Evolutionary conservation across 768 basidiomycete species (phyloP).

Genomic region (Naganishia kalamii): DNA sequence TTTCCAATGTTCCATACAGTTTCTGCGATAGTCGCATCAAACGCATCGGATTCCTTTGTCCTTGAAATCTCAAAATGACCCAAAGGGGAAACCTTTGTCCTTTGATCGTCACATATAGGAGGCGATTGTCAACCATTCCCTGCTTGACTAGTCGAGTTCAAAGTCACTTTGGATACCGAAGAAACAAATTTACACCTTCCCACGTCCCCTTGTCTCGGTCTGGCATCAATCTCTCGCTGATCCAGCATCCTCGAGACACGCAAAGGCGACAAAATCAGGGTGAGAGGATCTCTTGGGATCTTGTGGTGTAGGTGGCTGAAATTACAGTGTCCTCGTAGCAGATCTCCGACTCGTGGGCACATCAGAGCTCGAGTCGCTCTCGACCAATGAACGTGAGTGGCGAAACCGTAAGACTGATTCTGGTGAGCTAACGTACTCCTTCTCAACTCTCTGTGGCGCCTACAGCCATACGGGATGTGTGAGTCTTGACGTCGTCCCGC

Average conservation of each 20-base stretch:
- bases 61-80: neutral
- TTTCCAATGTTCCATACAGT: neutral
- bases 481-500: neutral
- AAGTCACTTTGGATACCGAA: neutral
- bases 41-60: neutral
- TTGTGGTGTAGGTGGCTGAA: no score
- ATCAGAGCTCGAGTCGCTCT: neutral
- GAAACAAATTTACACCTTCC: neutral
- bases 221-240: neutral
- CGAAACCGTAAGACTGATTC: no score
- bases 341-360: no score
- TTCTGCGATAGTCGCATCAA: neutral
- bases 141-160: neutral
- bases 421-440: no score
- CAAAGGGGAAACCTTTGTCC: constrained; percentile 18
- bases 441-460: neutral
- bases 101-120: no score
- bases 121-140: neutral
- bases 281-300: no score
- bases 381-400: neutral
- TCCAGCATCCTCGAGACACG: neutral
- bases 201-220: neutral
- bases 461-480: constrained; percentile 1
- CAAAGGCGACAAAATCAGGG: neutral
- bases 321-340: no score